A percentile compares a stretch with the other conserved stretches of the same genome.
These are phyloP conservation scores for Daldinia childiae DNA, from an alignment of 495 filamentous ascomycete species.

Conservation along the genomic window DNA sequence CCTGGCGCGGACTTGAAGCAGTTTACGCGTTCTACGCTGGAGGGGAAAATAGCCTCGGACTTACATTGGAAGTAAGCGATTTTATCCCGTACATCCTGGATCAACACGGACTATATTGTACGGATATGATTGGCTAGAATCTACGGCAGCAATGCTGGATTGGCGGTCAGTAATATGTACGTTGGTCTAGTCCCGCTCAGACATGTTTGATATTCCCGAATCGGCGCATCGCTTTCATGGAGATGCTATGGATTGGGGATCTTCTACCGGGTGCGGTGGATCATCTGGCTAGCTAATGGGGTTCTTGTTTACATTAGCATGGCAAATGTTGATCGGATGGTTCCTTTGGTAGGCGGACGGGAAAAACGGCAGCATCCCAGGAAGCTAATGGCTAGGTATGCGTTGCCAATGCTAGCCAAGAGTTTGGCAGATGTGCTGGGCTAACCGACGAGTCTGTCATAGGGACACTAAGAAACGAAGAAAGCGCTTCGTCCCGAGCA, in stretches of 20 bases:
- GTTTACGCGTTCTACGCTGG: constrained; percentile 71
- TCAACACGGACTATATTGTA: constrained; percentile 12
- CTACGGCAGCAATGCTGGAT: constrained; percentile 10
- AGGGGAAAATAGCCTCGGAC: constrained; percentile 65
- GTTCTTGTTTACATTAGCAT: constrained; percentile 16
- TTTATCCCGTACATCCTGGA: background rate
- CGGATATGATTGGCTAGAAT: constrained; percentile 26
- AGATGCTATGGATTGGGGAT: constrained; percentile 32
- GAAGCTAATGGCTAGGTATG: constrained; percentile 23
- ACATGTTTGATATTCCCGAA: constrained; percentile 35
- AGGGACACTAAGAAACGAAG: constrained; percentile 45
- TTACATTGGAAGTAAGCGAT: constrained; percentile 66
- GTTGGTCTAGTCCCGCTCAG: constrained; percentile 13
- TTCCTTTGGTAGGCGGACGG: constrained; percentile 22
- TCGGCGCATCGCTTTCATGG: constrained; percentile 19
- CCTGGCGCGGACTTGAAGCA: constrained; percentile 59
- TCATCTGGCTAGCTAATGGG: constrained; percentile 20
- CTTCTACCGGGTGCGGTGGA: constrained; percentile 36
- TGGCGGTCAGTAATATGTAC: constrained; percentile 19
- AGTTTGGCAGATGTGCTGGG: constrained; percentile 5
- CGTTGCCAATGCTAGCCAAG: constrained; percentile 23
- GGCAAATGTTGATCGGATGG: constrained; percentile 28
- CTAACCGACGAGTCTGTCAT: constrained; percentile 31
- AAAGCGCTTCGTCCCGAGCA: constrained; percentile 52
- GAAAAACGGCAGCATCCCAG: constrained; percentile 34